Evolutionary conservation across 2,329 filamentous ascomycete species (phyloP).

Genomic region (Onygena corvina): DNA sequence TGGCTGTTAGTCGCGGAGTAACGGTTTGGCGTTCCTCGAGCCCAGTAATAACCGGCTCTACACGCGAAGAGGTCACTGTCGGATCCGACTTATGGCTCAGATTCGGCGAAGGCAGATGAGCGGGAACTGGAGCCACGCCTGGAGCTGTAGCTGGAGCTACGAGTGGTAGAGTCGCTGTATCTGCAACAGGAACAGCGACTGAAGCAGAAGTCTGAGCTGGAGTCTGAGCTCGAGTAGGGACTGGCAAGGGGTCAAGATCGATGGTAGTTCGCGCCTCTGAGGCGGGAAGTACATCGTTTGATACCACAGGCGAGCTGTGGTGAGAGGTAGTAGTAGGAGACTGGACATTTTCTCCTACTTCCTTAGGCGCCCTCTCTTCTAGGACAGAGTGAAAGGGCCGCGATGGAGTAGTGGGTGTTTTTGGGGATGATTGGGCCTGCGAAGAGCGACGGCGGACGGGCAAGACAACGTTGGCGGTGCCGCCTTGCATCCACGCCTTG

Average conservation of each 20-base stretch:
- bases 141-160: neutral
- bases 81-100: constrained; percentile 2
- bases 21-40: neutral
- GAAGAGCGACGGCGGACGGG: neutral
- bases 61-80: neutral
- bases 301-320: too few relatives aligned
- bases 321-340: too few relatives aligned
- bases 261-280: too few relatives aligned
- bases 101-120: constrained; percentile 9
- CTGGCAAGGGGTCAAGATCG: too few relatives aligned
- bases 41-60: neutral
- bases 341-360: too few relatives aligned
- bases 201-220: too few relatives aligned
- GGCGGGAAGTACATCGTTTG: too few relatives aligned
- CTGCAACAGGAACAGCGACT: too few relatives aligned
- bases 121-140: neutral
- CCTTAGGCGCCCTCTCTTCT: neutral
- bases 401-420: neutral
- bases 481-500: constrained; percentile 30
- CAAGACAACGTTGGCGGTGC: constrained; percentile 4
- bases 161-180: too few relatives aligned
- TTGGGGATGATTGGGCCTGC: neutral
- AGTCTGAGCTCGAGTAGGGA: too few relatives aligned
- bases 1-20: neutral
- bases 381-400: neutral